phyloP scores from a whole-genome alignment of 805 yeast species.

The Starmera dryadoides region DNA sequence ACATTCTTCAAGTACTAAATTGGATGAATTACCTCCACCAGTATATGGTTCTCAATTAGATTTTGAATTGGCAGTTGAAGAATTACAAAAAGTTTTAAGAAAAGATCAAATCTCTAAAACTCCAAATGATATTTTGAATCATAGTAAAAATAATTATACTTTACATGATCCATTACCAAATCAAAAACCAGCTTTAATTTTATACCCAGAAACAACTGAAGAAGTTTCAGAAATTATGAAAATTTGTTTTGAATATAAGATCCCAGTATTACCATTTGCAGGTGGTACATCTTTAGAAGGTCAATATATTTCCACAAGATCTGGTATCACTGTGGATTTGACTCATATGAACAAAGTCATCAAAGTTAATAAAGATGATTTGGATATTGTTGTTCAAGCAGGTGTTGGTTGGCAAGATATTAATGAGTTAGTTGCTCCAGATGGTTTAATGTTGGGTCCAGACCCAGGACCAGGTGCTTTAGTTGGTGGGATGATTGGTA shows the following conservation, averaged over 20 bases:
- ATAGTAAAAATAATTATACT: constrained; percentile 38
- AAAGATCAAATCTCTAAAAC: background rate
- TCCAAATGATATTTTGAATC: constrained; percentile 28
- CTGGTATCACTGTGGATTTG: constrained; percentile 56
- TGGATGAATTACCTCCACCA: constrained; percentile 18
- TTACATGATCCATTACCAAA: constrained; percentile 43
- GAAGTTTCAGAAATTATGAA: constrained; percentile 48
- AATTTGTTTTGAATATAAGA: constrained; percentile 39
- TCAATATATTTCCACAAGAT: constrained; percentile 53
- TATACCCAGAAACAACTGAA: constrained; percentile 47
- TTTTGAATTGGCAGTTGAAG: constrained; percentile 11
- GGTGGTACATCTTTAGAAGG: constrained; percentile 69
- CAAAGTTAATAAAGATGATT: constrained; percentile 50
- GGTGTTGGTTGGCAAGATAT: constrained; percentile 77
- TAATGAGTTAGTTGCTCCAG: constrained; percentile 38
- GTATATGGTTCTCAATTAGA: constrained; percentile 20
- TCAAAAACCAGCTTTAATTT: constrained; percentile 41
- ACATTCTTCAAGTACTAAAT: constrained; percentile 16
- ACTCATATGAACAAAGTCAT: constrained; percentile 53
- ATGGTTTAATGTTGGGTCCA: constrained; percentile 59
- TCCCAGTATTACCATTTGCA: constrained; percentile 57
- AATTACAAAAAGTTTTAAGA: background rate
- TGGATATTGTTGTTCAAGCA: constrained; percentile 68
- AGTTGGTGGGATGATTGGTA: constrained; percentile 64
- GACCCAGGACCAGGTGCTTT: constrained; percentile 72